Base-by-base conservation (phyloP, 78 protist genomes). In the Paratrimastix pyriformis region DNA sequence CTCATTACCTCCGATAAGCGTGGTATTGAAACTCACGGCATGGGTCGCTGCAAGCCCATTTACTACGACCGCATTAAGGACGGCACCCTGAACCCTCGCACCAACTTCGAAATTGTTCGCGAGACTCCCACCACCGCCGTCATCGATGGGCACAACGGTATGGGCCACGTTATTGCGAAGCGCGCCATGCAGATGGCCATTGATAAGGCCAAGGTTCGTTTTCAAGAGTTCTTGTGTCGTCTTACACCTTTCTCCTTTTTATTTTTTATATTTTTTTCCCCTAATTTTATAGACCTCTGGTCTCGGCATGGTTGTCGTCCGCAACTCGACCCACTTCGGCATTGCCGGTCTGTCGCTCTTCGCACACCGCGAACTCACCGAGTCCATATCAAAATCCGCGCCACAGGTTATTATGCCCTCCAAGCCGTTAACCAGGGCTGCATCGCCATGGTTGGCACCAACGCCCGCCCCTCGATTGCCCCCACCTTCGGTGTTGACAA, bases 391-490 rank as follows among this genome's bases (percentile, higher is more conserved):
- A n/a, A n/a, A n/a, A n/a, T n/a, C n/a, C n/a, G n/a, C n/a, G n/a
- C n/a, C n/a, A n/a, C n/a, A n/a, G n/a, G 72, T 13, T 57, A 57
- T 3, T 77, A 77, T 8, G 3, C 74, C 26, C 62, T 48, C 59
- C 8, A 50, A 3, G 60, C 60, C 30, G 60, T 43, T 62, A 55
- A 58, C 15, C 59, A 43, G 35, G 81, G 75, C 43, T 30, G 62
- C 37, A 64, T 77, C 40, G 62, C 39, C 21, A 57, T 77, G 72
- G 13, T 13, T 37, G 60, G 39, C 9, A 77, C 81, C 46, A 77
- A 77, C 35, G 81, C 81, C 40, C 74, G 81, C 24, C 81, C 81
- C 32, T 62, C 81, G n/a, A 77, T 77, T 21, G 46, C 81, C 15
- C 81, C 81, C 18, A 77, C 81, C 32, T 1, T 1, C 38, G 50